phyloP scores from a whole-genome alignment of 805 yeast genomes.

The Candida taoyuanica region DNA sequence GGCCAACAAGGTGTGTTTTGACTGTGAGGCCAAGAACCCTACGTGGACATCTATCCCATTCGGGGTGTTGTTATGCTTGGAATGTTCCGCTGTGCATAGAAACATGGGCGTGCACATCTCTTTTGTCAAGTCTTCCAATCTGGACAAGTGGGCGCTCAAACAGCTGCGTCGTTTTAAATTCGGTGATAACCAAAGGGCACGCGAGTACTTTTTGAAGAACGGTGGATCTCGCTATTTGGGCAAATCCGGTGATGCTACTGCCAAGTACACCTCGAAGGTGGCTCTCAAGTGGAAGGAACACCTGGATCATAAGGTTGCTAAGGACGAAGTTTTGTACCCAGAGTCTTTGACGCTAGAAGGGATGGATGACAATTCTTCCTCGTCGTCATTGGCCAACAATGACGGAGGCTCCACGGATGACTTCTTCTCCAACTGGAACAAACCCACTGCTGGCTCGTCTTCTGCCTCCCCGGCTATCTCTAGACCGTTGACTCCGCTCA shows the following conservation, averaged over 20 bases:
- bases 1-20: slow-evolving; percentile 86
- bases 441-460: slow-evolving; percentile 40
- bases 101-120: slow-evolving; percentile 94
- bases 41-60: slow-evolving; percentile 98
- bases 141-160: slow-evolving; percentile 91
- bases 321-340: slow-evolving; percentile 71
- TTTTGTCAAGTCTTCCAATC: slow-evolving; percentile 85
- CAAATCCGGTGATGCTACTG: slow-evolving; percentile 54
- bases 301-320: slow-evolving; percentile 59
- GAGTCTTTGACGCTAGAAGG: slow-evolving; percentile 64
- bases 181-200: slow-evolving; percentile 88
- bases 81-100: slow-evolving; percentile 94
- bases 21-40: slow-evolving; percentile 90
- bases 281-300: slow-evolving; percentile 83
- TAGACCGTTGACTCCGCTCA: slow-evolving; percentile 28
- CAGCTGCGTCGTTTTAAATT: slow-evolving; percentile 89
- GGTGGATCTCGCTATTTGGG: slow-evolving; percentile 75
- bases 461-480: slow-evolving; percentile 29
- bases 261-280: slow-evolving; percentile 74
- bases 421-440: slow-evolving; percentile 89
- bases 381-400: slow-evolving; percentile 30
- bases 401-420: slow-evolving; percentile 61
- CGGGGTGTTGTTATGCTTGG: slow-evolving; percentile 87
- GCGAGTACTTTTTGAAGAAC: slow-evolving; percentile 75
- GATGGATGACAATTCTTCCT: slow-evolving; percentile 31